Conservation (phyloP, 2,329 filamentous ascomycete species). For the Exophiala oligosperma region DNA sequence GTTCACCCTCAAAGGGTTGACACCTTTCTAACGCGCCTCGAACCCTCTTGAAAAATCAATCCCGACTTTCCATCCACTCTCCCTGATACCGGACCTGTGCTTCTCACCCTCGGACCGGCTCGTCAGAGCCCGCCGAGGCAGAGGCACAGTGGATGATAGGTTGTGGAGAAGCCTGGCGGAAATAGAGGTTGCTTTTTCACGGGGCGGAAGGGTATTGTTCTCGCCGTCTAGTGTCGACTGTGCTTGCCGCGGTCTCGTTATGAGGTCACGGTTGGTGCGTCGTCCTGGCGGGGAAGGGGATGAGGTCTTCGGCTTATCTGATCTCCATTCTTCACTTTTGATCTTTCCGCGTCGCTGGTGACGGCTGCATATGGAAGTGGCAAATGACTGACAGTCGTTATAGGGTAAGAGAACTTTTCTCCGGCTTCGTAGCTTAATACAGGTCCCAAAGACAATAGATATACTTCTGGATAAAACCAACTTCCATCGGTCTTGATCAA, state of each 20-base stretch:
- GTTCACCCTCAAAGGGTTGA: conserved; percentile 30
- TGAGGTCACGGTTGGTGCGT: conserved; percentile 14
- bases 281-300: conserved; percentile 21
- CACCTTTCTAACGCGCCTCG: conserved; percentile 7
- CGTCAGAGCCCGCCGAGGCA: conserved; percentile 13
- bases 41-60: too few species aligned
- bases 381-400: background rate
- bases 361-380: background rate
- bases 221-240: conserved; percentile 8
- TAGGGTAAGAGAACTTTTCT: background rate
- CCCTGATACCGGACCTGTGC: conserved; percentile 47
- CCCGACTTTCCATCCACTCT: conserved; percentile 29
- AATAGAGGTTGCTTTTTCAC: background rate
- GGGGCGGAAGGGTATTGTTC: conserved; percentile 2
- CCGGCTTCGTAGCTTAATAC: too few species aligned
- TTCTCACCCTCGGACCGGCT: conserved; percentile 9
- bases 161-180: conserved; percentile 39
- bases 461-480: too few species aligned
- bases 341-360: background rate
- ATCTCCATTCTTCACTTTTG: conserved; percentile 7
- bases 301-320: conserved; percentile 32
- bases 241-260: conserved; percentile 20
- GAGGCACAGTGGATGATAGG: conserved; percentile 40
- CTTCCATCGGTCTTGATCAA: too few species aligned
- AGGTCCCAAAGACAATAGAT: too few species aligned